Evolutionary conservation across 2,329 filamentous ascomycete species (phyloP).

Genomic region (Shiraia sp.): DNA sequence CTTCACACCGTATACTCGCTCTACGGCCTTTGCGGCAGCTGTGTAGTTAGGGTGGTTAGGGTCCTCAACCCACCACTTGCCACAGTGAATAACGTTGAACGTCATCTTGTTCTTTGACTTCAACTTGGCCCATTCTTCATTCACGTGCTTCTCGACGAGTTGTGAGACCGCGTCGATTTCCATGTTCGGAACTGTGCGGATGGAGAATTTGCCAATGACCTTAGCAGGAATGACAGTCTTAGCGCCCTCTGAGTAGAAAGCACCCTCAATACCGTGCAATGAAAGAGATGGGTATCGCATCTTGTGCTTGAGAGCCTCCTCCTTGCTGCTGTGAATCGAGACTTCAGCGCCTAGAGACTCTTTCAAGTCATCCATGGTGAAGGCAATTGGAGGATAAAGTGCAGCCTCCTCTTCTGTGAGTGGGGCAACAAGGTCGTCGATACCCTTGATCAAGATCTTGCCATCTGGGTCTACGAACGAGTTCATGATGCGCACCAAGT

Average conservation of each 20-base stretch:
- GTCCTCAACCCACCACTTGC: constrained; percentile 98
- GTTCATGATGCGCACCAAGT: constrained; percentile 79
- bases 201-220: constrained; percentile 97
- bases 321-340: constrained; percentile 84
- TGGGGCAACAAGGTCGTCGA: constrained; percentile 90
- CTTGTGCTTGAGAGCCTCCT: constrained; percentile 89
- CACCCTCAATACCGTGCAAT: constrained; percentile 92
- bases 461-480: constrained; percentile 87
- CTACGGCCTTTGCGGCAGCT: constrained; percentile 91
- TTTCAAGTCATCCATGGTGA: constrained; percentile 94
- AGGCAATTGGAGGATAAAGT: constrained; percentile 88
- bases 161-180: constrained; percentile 87
- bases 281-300: constrained; percentile 96
- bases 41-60: constrained; percentile 99
- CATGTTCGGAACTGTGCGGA: constrained; percentile 97
- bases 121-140: constrained; percentile 83
- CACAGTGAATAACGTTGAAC: constrained; percentile 80
- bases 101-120: constrained; percentile 90
- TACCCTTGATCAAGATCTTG: constrained; percentile 91
- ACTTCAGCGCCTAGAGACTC: constrained; percentile 89
- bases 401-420: constrained; percentile 82
- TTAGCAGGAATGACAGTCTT: constrained; percentile 99
- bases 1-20: constrained; percentile 90
- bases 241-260: constrained; percentile 87
- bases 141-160: constrained; percentile 80